Percentiles rank a stretch among this genome's conserved stretches.
Evolutionary conservation across 2,329 filamentous ascomycete genomes (phyloP).

Genomic region (Cadophora luteo-olivacea): DNA sequence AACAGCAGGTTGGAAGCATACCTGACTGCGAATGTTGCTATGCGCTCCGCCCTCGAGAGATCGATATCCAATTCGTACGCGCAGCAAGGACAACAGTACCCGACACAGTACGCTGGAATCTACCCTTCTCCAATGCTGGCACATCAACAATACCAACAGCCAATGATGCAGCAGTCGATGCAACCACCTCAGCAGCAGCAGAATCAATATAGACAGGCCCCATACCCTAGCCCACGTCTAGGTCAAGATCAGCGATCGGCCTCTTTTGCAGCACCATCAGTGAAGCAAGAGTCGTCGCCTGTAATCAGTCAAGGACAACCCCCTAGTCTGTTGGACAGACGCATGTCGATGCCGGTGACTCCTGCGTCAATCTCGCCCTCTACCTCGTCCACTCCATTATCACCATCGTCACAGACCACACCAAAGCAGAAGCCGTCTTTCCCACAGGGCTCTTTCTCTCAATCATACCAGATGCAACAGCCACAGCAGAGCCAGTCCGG

Average conservation of each 20-base stretch:
- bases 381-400: slow-evolving; percentile 14
- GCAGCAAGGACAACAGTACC: slow-evolving; percentile 43
- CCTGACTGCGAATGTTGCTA: slow-evolving; percentile 62
- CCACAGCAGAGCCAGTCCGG: background rate
- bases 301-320: slow-evolving; percentile 24
- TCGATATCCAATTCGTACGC: slow-evolving; percentile 49
- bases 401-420: slow-evolving; percentile 28
- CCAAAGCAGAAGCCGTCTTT: slow-evolving; percentile 38
- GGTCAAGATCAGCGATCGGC: slow-evolving; percentile 50
- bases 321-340: slow-evolving; percentile 42
- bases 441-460: slow-evolving; percentile 27
- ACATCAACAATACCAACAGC: slow-evolving; percentile 40
- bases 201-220: slow-evolving; percentile 48
- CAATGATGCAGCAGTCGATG: slow-evolving; percentile 28
- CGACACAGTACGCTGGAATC: slow-evolving; percentile 42
- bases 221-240: slow-evolving; percentile 48
- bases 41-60: slow-evolving; percentile 56
- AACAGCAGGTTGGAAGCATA: slow-evolving; percentile 50
- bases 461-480: slow-evolving; percentile 6
- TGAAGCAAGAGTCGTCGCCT: slow-evolving; percentile 44
- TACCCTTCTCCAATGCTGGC: slow-evolving; percentile 39
- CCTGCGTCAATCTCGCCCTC: slow-evolving; percentile 22
- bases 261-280: slow-evolving; percentile 48
- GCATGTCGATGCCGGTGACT: slow-evolving; percentile 52
- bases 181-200: slow-evolving; percentile 26